Conservation (phyloP, 352 stramenopile species). For the Phytophthora kernoviae region DNA sequence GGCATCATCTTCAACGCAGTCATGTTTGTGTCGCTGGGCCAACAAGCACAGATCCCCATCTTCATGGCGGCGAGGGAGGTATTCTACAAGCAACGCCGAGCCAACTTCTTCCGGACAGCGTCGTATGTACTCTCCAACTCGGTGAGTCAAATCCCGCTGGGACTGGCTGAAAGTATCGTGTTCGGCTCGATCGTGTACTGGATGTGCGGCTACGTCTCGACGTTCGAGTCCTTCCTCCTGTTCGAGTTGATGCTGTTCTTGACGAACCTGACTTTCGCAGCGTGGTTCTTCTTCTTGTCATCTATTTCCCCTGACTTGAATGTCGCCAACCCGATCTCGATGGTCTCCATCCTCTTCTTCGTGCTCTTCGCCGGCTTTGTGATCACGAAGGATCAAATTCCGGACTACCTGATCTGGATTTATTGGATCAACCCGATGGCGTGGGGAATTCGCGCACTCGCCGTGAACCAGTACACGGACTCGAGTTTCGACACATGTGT, state of each 20-base stretch:
- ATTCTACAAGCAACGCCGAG: not conserved
- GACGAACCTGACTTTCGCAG: slow-evolving; percentile 18
- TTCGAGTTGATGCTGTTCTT: slow-evolving; percentile 30
- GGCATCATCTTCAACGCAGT: slow-evolving; percentile 69
- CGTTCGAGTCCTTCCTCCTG: not conserved
- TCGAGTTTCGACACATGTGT: not conserved
- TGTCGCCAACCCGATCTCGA: not conserved
- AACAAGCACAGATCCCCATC: not conserved
- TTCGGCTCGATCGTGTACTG: slow-evolving; percentile 35
- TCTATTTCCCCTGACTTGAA: not conserved
- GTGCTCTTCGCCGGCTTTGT: not conserved
- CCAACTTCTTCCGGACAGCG: no score
- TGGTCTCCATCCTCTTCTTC: not conserved
- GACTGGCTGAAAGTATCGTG: slow-evolving; percentile 46
- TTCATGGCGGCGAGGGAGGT: not conserved
- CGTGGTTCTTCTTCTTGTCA: slow-evolving; percentile 1
- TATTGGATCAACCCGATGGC: not conserved
- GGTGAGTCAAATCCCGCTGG: slow-evolving; percentile 30
- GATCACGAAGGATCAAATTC: not conserved
- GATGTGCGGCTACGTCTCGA: not conserved
- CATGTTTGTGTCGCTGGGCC: slow-evolving; percentile 50
- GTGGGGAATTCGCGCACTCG: not conserved
- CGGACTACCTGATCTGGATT: not conserved
- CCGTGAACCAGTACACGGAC: not conserved
- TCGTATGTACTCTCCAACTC: not conserved